Conservation (phyloP, 306 rosid species). For the Cercis canadensis region DNA sequence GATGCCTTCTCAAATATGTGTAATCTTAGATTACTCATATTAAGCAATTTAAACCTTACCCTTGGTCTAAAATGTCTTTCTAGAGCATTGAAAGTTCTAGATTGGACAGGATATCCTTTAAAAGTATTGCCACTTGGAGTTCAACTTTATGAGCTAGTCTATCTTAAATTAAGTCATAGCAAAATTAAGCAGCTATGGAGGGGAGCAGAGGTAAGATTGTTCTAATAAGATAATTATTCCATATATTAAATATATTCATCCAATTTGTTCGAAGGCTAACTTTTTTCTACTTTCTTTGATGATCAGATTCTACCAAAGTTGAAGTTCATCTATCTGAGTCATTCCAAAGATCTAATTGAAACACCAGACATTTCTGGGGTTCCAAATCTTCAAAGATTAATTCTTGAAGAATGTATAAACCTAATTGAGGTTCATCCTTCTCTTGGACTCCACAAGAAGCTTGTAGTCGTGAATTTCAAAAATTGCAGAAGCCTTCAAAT, state of each 20-base stretch:
- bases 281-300: neutral
- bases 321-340: neutral
- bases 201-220: neutral
- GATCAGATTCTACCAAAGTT: neutral
- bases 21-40: neutral
- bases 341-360: neutral
- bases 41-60: too few species aligned
- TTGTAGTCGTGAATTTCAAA: neutral
- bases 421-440: slow-evolving; percentile 6
- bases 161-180: neutral
- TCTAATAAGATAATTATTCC: too few species aligned
- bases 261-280: too few species aligned
- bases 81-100: neutral
- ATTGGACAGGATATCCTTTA: neutral
- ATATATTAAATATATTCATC: too few species aligned
- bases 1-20: slow-evolving; percentile 4
- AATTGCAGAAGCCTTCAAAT: neutral
- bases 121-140: neutral
- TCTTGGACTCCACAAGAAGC: slow-evolving; percentile 1
- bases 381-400: neutral
- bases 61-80: neutral
- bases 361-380: neutral
- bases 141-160: neutral
- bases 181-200: neutral
- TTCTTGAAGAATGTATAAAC: neutral